These are phyloP conservation scores for Hypoxylon sp. DNA, from an alignment of 2,329 filamentous ascomycete species.

Conservation along the genomic window DNA sequence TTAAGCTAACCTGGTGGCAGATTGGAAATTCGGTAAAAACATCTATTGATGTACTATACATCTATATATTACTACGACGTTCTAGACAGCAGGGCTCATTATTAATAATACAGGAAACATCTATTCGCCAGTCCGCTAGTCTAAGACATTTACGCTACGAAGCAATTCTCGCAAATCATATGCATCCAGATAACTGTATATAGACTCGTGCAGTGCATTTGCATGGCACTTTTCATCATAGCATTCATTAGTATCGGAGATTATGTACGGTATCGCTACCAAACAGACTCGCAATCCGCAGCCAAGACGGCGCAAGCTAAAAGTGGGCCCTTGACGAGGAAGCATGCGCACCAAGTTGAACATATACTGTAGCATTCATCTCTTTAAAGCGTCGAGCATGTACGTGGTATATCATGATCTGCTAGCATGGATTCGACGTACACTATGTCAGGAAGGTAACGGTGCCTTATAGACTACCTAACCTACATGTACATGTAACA, in stretches of 20 bases:
- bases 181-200: slow-evolving; percentile 21
- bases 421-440: slow-evolving; percentile 7
- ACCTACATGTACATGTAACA: background rate
- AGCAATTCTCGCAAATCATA: slow-evolving; percentile 17
- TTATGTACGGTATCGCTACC: slow-evolving; percentile 35
- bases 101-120: slow-evolving; percentile 10
- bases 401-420: slow-evolving; percentile 14
- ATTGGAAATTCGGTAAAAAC: slow-evolving; percentile 19
- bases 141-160: slow-evolving; percentile 1
- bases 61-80: background rate
- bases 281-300: slow-evolving; percentile 23
- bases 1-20: slow-evolving; percentile 17
- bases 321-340: slow-evolving; percentile 12
- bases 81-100: slow-evolving; percentile 4
- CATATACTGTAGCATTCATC: slow-evolving; percentile 24
- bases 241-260: slow-evolving; percentile 35
- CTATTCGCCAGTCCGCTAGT: background rate
- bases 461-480: background rate
- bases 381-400: slow-evolving; percentile 7
- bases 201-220: slow-evolving; percentile 25
- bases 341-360: background rate
- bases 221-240: slow-evolving; percentile 44
- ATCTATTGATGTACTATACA: slow-evolving; percentile 26
- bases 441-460: slow-evolving; percentile 6
- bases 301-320: slow-evolving; percentile 26